Conservation (phyloP, 2,329 filamentous ascomycete genomes). For the Lojkania enalia region DNA sequence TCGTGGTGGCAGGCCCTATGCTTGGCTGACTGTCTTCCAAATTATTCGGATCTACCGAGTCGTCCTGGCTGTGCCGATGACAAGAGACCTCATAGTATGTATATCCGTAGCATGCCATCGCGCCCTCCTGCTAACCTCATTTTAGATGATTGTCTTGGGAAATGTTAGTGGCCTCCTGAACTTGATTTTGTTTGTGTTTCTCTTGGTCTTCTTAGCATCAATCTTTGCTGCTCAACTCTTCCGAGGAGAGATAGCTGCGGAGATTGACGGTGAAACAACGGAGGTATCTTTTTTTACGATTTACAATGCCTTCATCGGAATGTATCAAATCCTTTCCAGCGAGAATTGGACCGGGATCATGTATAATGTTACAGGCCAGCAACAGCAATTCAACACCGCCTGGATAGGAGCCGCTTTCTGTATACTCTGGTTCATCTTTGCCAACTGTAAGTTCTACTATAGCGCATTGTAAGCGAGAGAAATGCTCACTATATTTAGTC, state of each 20-base stretch:
- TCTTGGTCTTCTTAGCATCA: constrained; percentile 90
- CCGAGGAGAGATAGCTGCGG: constrained; percentile 74
- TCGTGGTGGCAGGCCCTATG: constrained; percentile 65
- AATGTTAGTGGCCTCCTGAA: constrained; percentile 93
- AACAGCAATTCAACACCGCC: constrained; percentile 67
- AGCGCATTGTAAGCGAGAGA: background rate
- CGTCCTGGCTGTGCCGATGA: constrained; percentile 85
- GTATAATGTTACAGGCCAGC: constrained; percentile 76
- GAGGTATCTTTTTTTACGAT: constrained; percentile 83
- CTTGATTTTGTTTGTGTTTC: constrained; percentile 92
- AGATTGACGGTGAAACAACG: constrained; percentile 61
- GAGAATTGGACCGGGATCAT: constrained; percentile 93
- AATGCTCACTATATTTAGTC: constrained; percentile 47
- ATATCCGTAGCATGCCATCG: background rate
- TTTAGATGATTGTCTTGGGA: constrained; percentile 73
- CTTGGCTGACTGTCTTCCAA: constrained; percentile 91
- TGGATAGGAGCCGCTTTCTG: constrained; percentile 94
- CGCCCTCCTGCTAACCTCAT: constrained; percentile 20
- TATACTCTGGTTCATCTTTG: constrained; percentile 92
- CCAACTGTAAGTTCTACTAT: constrained; percentile 62
- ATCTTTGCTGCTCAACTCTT: constrained; percentile 95
- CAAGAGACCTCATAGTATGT: constrained; percentile 75
- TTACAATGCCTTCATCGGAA: constrained; percentile 93
- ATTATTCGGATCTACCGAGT: constrained; percentile 90
- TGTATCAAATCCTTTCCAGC: constrained; percentile 96